Conservation (phyloP, 345 rosid species). For the Citrus reticulata region DNA sequence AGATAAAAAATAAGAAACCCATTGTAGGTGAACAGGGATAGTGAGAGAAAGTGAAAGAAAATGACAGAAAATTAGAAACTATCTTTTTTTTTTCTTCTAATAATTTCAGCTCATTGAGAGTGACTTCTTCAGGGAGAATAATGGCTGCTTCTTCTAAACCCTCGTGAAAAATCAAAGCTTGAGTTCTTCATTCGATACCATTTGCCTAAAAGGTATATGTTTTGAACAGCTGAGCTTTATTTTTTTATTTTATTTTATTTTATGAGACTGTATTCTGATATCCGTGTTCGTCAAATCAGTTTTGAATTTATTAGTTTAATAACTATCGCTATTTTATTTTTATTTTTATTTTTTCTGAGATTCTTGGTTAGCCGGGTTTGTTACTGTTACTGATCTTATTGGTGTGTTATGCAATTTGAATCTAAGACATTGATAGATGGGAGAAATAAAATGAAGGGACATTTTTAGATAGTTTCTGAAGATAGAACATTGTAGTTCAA, state of each 20-base stretch:
- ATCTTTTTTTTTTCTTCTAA: not conserved
- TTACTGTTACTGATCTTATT: not conserved
- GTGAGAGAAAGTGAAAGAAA: slow-evolving; percentile 3
- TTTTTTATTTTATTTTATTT: not conserved
- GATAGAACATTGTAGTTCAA: not conserved
- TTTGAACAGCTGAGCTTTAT: not conserved
- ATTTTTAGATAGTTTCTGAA: not conserved
- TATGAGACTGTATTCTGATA: not conserved
- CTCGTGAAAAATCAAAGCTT: not conserved
- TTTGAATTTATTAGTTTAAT: not conserved
- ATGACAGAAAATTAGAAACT: not conserved
- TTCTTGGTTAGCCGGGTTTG: not conserved
- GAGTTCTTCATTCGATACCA: not conserved
- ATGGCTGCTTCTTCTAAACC: slow-evolving; percentile 13
- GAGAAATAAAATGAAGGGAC: not conserved
- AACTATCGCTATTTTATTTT: not conserved
- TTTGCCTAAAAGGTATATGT: slow-evolving; percentile 7
- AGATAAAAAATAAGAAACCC: not conserved
- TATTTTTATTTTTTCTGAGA: not conserved
- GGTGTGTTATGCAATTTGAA: not conserved
- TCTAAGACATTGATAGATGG: not conserved
- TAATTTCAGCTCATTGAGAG: not conserved
- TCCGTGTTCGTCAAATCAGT: not conserved
- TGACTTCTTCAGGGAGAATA: not conserved
- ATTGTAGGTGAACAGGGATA: not conserved